Conservation (phyloP, 805 yeast species). For the Komagataella phaffii region DNA sequence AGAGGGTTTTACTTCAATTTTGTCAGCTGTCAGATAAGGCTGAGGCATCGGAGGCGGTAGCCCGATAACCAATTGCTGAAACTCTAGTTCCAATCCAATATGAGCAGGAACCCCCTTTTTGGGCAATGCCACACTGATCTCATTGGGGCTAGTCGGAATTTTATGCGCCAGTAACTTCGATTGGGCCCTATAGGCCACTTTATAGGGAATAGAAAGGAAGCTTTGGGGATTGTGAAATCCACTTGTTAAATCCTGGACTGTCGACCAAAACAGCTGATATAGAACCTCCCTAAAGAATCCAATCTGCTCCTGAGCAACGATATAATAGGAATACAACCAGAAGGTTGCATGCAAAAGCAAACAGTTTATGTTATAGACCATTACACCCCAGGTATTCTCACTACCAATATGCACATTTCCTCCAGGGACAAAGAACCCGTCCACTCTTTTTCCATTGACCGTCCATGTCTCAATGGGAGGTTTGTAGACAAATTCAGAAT, state of each 20-base stretch:
- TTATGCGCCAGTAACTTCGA: constrained; percentile 9
- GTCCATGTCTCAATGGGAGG: not conserved
- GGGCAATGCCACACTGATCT: constrained; percentile 6
- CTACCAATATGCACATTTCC: not conserved
- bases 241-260: not conserved
- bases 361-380: not conserved
- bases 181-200: constrained; percentile 6
- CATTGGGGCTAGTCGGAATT: constrained; percentile 10
- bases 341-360: not conserved
- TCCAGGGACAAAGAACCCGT: not conserved
- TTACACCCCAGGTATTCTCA: not conserved
- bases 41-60: constrained; percentile 30
- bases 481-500: not conserved
- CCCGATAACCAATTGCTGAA: constrained; percentile 14
- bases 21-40: constrained; percentile 28
- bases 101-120: constrained; percentile 5
- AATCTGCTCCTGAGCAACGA: not conserved
- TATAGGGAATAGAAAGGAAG: constrained; percentile 5
- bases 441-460: not conserved
- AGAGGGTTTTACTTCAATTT: constrained; percentile 23
- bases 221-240: not conserved
- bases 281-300: too few species aligned
- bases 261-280: not conserved
- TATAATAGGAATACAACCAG: not conserved
- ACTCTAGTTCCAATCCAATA: constrained; percentile 18